These are phyloP conservation scores for Teunomyces kruisii DNA, from an alignment of 805 yeast species.

Conservation along the genomic window DNA sequence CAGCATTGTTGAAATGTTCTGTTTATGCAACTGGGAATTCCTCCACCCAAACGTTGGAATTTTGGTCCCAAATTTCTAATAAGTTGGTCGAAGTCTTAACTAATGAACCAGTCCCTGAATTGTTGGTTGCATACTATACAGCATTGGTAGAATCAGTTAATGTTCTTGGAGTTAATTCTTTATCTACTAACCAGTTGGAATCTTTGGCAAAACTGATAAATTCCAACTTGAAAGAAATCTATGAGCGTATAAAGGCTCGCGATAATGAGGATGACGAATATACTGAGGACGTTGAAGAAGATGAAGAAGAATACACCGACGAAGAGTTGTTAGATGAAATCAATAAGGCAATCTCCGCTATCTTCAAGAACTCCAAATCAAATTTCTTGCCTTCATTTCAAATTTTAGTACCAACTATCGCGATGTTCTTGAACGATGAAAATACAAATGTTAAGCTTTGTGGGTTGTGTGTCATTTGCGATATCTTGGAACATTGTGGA, in stretches of 20 bases:
- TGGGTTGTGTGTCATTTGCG: conserved; percentile 79
- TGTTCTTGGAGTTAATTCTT: conserved; percentile 63
- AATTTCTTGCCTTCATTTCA: conserved; percentile 67
- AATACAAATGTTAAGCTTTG: conserved; percentile 69
- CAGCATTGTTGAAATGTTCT: conserved; percentile 68
- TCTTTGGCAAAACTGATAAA: conserved; percentile 60
- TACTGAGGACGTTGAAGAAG: conserved; percentile 81
- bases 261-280: conserved; percentile 81
- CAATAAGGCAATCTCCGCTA: conserved; percentile 67
- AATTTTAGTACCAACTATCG: conserved; percentile 59
- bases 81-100: conserved; percentile 67
- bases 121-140: conserved; percentile 74
- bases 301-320: conserved; percentile 83
- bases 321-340: conserved; percentile 88
- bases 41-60: conserved; percentile 58
- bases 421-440: conserved; percentile 61
- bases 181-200: conserved; percentile 54
- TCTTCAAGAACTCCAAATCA: conserved; percentile 62
- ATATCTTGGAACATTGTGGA: conserved; percentile 78
- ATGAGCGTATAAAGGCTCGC: conserved; percentile 68
- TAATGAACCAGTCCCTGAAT: conserved; percentile 80
- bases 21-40: conserved; percentile 54
- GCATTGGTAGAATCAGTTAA: conserved; percentile 67
- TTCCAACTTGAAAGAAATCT: conserved; percentile 62
- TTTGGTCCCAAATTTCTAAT: conserved; percentile 71